Conservation (phyloP, 2,329 filamentous ascomycete genomes). For the Aspergillus sp. region DNA sequence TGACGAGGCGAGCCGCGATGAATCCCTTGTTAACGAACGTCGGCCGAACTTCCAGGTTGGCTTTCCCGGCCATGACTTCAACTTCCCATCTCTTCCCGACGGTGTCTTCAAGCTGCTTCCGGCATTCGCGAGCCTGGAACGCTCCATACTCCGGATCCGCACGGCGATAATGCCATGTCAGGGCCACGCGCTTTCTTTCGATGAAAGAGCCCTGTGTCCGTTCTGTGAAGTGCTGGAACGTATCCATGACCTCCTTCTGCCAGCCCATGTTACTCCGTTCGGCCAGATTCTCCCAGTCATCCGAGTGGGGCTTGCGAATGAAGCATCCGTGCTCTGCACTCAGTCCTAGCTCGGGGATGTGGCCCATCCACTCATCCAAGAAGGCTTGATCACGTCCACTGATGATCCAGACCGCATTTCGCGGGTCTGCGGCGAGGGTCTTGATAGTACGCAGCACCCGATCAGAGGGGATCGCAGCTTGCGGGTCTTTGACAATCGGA, state of each 20-base stretch:
- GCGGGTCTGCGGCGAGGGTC: conserved; percentile 73
- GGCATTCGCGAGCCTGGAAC: conserved; percentile 78
- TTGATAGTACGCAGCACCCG: conserved; percentile 78
- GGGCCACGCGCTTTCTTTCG: conserved; percentile 87
- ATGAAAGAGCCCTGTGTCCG: conserved; percentile 86
- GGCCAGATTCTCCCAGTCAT: conserved; percentile 85
- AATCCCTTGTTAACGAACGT: conserved; percentile 98
- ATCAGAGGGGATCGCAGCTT: conserved; percentile 83
- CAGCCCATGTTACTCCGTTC: conserved; percentile 88
- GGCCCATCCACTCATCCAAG: conserved; percentile 85
- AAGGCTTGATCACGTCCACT: conserved; percentile 93
- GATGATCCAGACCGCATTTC: conserved; percentile 97
- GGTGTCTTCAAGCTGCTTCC: conserved; percentile 75
- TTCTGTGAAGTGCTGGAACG: conserved; percentile 88
- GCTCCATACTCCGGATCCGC: conserved; percentile 83
- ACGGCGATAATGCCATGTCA: conserved; percentile 96
- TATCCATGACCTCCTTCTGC: conserved; percentile 79
- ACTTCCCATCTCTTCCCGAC: conserved; percentile 82
- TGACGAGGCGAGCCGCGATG: conserved; percentile 81
- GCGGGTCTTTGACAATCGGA: conserved; percentile 89
- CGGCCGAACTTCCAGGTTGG: conserved; percentile 94
- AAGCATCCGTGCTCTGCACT: conserved; percentile 97
- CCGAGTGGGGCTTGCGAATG: conserved; percentile 74
- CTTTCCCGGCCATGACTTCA: conserved; percentile 95
- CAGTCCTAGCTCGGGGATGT: conserved; percentile 85